Percentiles rank a stretch among this genome's conserved stretches.
Conservation (phyloP, 1,284 basidiomycete species). For the Sporisorium sorghi region DNA sequence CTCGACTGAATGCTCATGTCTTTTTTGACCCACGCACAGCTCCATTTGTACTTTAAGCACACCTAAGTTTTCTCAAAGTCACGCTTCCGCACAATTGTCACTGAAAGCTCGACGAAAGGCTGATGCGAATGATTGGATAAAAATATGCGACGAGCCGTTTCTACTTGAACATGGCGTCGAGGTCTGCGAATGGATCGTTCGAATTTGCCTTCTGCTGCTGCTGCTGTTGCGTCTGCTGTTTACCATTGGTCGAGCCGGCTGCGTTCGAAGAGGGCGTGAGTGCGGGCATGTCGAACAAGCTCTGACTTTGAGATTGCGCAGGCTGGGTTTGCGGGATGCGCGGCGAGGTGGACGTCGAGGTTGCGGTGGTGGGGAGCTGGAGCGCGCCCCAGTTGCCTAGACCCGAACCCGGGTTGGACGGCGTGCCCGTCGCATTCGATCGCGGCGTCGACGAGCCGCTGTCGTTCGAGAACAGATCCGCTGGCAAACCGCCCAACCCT, state of each 20-base stretch:
- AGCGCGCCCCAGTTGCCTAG: conserved; percentile 60
- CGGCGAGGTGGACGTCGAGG: conserved; percentile 38
- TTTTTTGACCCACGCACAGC: neutral
- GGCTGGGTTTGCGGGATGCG: conserved; percentile 18
- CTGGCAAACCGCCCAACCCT: conserved; percentile 35
- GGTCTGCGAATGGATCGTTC: conserved; percentile 63
- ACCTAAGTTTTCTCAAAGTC: no score
- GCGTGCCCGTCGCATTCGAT: conserved; percentile 1
- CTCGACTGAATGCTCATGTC: no score
- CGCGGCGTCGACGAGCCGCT: conserved; percentile 28
- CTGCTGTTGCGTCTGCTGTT: conserved; percentile 15
- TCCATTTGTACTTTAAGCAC: neutral
- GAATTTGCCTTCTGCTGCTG: conserved; percentile 30
- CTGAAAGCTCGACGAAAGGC: no score
- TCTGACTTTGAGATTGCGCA: neutral
- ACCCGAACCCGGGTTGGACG: conserved; percentile 32
- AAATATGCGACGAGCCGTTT: neutral
- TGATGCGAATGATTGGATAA: neutral
- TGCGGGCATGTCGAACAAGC: conserved; percentile 25
- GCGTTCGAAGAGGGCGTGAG: conserved; percentile 23
- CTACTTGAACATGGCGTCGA: conserved; percentile 62
- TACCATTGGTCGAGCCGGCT: conserved; percentile 11
- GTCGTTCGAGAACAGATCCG: conserved; percentile 42
- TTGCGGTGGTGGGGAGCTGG: conserved; percentile 53
- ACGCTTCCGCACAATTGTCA: no score